Conservation (phyloP, 2,329 filamentous ascomycete species). For the Alternaria angustiovoidea region DNA sequence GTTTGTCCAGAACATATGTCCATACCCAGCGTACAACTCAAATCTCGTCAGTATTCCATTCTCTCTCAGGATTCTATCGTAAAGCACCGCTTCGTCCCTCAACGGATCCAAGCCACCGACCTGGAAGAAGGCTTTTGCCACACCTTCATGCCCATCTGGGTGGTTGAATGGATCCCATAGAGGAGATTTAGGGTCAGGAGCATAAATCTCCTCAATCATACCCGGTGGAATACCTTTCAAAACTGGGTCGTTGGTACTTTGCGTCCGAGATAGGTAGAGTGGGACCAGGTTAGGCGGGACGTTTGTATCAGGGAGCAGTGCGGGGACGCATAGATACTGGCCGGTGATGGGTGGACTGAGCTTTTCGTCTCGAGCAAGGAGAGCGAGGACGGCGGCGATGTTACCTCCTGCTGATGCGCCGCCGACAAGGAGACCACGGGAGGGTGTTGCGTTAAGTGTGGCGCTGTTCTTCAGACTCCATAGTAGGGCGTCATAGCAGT, state of each 20-base stretch:
- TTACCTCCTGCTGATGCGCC: constrained; percentile 63
- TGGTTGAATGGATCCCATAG: constrained; percentile 46
- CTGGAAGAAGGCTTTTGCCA: constrained; percentile 58
- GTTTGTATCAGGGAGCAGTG: constrained; percentile 52
- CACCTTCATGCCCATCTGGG: constrained; percentile 48
- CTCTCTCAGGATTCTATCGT: constrained; percentile 53
- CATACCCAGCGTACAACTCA: constrained; percentile 53
- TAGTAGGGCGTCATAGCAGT: constrained; percentile 57
- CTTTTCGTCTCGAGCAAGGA: constrained; percentile 53
- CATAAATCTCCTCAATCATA: constrained; percentile 31
- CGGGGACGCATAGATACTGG: constrained; percentile 57
- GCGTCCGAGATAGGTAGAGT: constrained; percentile 52
- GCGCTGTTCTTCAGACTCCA: constrained; percentile 50
- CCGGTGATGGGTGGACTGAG: constrained; percentile 57
- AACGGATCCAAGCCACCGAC: constrained; percentile 59
- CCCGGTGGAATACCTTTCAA: constrained; percentile 23
- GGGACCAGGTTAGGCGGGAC: constrained; percentile 52
- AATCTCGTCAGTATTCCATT: constrained; percentile 52
- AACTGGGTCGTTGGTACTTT: constrained; percentile 34
- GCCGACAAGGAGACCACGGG: constrained; percentile 59
- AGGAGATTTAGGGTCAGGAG: constrained; percentile 36
- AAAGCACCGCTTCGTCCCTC: constrained; percentile 59
- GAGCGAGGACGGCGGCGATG: constrained; percentile 58
- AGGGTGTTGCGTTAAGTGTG: constrained; percentile 51
- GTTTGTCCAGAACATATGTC: constrained; percentile 55